phyloP scores from a whole-genome alignment of 306 rosid genomes.

The Prunus fruticosa region DNA sequence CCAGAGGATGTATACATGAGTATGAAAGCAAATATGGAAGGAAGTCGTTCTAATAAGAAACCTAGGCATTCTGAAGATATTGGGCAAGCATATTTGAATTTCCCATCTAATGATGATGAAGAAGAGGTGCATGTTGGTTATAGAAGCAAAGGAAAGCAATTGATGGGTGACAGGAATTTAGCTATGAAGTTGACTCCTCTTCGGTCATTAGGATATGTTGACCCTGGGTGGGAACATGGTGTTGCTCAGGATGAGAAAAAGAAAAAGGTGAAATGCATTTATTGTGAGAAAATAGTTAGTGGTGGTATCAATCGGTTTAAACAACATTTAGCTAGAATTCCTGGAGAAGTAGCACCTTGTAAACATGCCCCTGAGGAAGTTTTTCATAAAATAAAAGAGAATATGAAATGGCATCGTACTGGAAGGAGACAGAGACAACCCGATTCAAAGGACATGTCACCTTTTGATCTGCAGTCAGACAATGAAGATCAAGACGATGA shows the following conservation, averaged over 20 bases:
- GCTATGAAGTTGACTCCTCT: conserved; percentile 63
- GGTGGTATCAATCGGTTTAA: conserved; percentile 96
- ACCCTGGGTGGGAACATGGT: conserved; percentile 99
- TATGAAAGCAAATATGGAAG: conserved; percentile 91
- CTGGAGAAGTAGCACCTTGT: conserved; percentile 98
- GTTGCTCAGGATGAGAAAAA: conserved; percentile 96
- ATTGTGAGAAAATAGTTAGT: conserved; percentile 88
- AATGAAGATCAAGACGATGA: conserved; percentile 75
- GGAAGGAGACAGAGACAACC: conserved; percentile 80
- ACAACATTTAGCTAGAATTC: conserved; percentile 96
- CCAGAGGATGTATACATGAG: conserved; percentile 84
- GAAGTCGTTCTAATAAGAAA: conserved; percentile 76
- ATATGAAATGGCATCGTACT: conserved; percentile 99
- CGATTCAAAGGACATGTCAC: conserved; percentile 56
- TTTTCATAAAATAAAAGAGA: conserved; percentile 78
- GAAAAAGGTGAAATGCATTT: conserved; percentile 93
- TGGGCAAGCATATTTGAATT: conserved; percentile 64
- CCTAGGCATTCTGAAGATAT: conserved; percentile 59
- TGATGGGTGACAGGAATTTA: conserved; percentile 56
- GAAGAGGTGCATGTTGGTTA: conserved; percentile 62
- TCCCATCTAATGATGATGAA: conserved; percentile 71
- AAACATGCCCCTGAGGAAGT: conserved; percentile 93
- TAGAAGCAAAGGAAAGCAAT: conserved; percentile 81
- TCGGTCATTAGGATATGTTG: conserved; percentile 85
- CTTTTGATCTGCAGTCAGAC: conserved; percentile 64